Evolutionary conservation across 371 early-diverging fungal genomes (phyloP).

Genomic region (Blastocladiella emersonii): DNA sequence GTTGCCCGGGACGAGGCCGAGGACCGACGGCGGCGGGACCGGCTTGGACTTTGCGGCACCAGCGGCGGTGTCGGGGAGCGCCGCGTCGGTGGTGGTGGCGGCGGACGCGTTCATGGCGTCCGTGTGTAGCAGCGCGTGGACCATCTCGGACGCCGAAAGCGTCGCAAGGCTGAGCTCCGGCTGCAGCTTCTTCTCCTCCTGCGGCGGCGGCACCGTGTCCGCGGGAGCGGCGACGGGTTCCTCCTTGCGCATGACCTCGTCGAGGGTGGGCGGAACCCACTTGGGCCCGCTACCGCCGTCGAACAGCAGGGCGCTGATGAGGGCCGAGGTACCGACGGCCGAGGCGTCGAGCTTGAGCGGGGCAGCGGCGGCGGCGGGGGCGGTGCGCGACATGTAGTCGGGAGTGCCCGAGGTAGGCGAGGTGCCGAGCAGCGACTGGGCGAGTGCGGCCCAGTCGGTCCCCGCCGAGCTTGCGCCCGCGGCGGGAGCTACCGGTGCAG

Average conservation of each 20-base stretch:
- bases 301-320: neutral
- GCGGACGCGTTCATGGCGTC: neutral
- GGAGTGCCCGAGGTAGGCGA: too few species aligned
- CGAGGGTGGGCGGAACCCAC: neutral
- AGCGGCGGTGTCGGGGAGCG: too few species aligned
- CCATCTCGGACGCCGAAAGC: neutral
- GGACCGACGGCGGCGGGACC: neutral
- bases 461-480: neutral
- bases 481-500: neutral
- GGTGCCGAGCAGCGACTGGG: neutral
- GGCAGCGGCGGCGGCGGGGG: neutral
- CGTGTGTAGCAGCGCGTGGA: neutral
- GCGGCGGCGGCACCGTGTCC: too few species aligned
- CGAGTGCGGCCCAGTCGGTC: neutral
- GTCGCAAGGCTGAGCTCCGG: neutral
- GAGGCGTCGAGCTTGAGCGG: neutral
- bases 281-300: neutral
- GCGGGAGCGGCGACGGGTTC: too few species aligned
- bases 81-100: too few species aligned
- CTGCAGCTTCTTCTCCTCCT: too few species aligned
- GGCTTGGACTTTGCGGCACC: neutral
- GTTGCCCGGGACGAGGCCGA: neutral
- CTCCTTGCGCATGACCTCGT: too few species aligned
- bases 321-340: neutral
- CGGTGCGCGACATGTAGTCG: too few species aligned